Evolutionary conservation across 371 early-diverging fungal genomes (phyloP).

Genomic region (Mucor plumbeus): DNA sequence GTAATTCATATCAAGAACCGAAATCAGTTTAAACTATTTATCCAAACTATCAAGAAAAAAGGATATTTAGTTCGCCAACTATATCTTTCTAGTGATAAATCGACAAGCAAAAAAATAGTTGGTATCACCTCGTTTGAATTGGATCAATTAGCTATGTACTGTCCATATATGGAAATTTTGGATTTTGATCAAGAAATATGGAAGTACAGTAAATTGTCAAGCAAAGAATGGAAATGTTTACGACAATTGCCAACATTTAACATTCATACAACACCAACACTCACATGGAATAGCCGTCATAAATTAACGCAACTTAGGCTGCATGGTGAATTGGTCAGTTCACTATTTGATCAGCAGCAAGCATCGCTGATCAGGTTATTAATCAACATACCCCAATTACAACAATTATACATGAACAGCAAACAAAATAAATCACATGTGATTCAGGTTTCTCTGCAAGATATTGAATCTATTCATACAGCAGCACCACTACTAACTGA

Average conservation of each 20-base stretch:
- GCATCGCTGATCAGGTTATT: background rate
- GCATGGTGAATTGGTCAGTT: slow-evolving; percentile 5
- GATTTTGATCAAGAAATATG: slow-evolving; percentile 17
- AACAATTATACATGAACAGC: background rate
- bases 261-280: background rate
- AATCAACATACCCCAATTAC: background rate
- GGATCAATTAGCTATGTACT: slow-evolving; percentile 11
- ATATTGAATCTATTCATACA: slow-evolving; percentile 8
- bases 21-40: slow-evolving; percentile 4
- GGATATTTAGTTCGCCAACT: slow-evolving; percentile 4
- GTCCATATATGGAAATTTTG: slow-evolving; percentile 19
- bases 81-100: background rate
- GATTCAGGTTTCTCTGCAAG: background rate
- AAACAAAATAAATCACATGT: slow-evolving; percentile 12
- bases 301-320: background rate
- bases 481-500: background rate
- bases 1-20: slow-evolving; percentile 1
- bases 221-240: background rate
- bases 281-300: background rate
- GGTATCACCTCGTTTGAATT: slow-evolving; percentile 18
- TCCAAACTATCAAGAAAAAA: background rate
- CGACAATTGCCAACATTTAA: slow-evolving; percentile 1
- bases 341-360: background rate
- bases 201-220: slow-evolving; percentile 8
- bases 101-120: background rate